These are phyloP conservation scores for Tuber microsphaerosporum DNA, from an alignment of 495 filamentous ascomycete genomes.

Conservation along the genomic window DNA sequence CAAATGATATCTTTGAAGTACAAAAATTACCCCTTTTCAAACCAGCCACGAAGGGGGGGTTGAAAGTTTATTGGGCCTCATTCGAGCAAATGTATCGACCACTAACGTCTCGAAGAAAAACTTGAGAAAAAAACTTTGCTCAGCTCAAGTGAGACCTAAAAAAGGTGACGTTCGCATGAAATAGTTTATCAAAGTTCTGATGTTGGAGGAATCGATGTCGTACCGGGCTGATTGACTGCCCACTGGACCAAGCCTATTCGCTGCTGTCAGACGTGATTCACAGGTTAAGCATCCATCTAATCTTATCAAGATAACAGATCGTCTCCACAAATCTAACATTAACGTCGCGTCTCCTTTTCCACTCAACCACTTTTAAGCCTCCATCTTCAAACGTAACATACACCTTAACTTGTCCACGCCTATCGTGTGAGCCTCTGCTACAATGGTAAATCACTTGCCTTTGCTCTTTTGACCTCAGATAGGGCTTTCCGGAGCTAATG, in stretches of 20 bases:
- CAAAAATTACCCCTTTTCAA: too few species aligned
- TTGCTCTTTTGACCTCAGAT: neutral
- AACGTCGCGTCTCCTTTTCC: constrained; percentile 23
- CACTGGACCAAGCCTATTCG: too few species aligned
- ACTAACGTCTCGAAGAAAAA: too few species aligned
- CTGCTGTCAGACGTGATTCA: constrained; percentile 4
- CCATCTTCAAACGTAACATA: constrained; percentile 7
- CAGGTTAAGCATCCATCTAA: neutral
- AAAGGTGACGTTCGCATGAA: constrained; percentile 16
- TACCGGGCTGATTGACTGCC: too few species aligned
- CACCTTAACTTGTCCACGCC: constrained; percentile 5
- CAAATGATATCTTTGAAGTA: too few species aligned
- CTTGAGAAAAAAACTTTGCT: constrained; percentile 2
- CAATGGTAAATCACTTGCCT: constrained; percentile 20
- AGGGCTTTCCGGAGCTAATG: constrained; percentile 14
- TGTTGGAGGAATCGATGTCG: neutral
- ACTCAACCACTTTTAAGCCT: constrained; percentile 20
- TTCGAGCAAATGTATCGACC: too few species aligned
- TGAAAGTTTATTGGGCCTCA: too few species aligned
- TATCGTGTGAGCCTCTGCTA: constrained; percentile 12
- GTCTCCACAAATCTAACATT: constrained; percentile 12
- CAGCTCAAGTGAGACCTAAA: constrained; percentile 1
- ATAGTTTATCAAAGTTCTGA: neutral
- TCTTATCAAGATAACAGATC: neutral
- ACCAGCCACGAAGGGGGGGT: too few species aligned